Evolutionary conservation across 306 rosid species (phyloP).

Genomic region (Quercus engelmannii): DNA sequence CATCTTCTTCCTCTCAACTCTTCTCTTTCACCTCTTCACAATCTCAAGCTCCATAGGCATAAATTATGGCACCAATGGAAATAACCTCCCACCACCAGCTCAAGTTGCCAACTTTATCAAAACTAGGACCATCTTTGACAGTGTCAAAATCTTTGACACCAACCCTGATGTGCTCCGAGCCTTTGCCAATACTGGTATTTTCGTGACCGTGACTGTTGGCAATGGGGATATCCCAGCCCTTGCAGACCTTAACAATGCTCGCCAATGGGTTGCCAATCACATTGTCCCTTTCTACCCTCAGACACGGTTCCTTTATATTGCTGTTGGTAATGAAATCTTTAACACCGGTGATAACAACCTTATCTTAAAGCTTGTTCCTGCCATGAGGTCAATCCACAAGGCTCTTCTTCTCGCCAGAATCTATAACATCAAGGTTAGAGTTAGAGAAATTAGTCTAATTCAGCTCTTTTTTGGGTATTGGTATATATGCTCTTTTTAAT

Average conservation of each 20-base stretch:
- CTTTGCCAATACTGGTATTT: slow-evolving; percentile 64
- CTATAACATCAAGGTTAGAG: slow-evolving; percentile 53
- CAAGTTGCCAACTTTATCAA: slow-evolving; percentile 63
- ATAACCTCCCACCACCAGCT: slow-evolving; percentile 68
- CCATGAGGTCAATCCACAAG: slow-evolving; percentile 59
- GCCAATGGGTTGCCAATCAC: slow-evolving; percentile 47
- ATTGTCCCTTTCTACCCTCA: slow-evolving; percentile 59
- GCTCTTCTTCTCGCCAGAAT: slow-evolving; percentile 67
- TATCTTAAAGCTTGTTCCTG: slow-evolving; percentile 55
- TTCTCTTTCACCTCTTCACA: slow-evolving; percentile 37
- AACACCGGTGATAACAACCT: slow-evolving; percentile 52
- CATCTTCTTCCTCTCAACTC: slow-evolving; percentile 17
- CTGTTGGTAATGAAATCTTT: slow-evolving; percentile 75
- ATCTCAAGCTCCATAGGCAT: slow-evolving; percentile 61
- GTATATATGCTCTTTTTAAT: too few relatives aligned
- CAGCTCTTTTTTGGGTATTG: neutral
- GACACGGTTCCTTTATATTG: slow-evolving; percentile 61
- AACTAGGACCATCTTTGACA: slow-evolving; percentile 54
- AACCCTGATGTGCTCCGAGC: slow-evolving; percentile 76
- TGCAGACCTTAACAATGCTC: slow-evolving; percentile 21
- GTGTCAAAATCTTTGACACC: slow-evolving; percentile 74
- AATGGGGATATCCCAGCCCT: slow-evolving; percentile 64
- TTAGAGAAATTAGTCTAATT: neutral
- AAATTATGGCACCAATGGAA: slow-evolving; percentile 79
- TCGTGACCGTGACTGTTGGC: slow-evolving; percentile 67